Conservation (phyloP, 148 eudicot species). For the Nepenthes mirabilis region DNA sequence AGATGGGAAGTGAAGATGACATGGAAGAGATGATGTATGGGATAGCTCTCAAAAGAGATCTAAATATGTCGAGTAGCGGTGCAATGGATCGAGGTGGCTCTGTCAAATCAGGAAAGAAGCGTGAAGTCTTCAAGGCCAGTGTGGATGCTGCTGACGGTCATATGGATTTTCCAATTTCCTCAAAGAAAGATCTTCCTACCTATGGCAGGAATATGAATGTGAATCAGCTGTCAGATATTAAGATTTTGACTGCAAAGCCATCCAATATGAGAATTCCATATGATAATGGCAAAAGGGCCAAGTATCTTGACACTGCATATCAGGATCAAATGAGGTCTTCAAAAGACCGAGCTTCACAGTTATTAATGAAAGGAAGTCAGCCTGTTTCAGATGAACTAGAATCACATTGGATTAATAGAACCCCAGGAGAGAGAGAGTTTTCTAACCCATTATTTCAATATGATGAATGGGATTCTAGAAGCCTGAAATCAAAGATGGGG, state of each 20-base stretch:
- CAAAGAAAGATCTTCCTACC: slow-evolving; percentile 19
- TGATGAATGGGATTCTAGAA: slow-evolving; percentile 24
- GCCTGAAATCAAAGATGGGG: slow-evolving; percentile 23
- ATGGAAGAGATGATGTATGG: slow-evolving; percentile 36
- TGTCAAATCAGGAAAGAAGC: slow-evolving; percentile 39
- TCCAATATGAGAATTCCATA: slow-evolving; percentile 30
- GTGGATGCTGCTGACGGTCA: slow-evolving; percentile 15
- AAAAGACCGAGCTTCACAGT: slow-evolving; percentile 25
- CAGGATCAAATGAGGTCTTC: slow-evolving; percentile 36
- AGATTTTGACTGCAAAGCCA: slow-evolving; percentile 67
- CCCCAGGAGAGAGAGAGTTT: slow-evolving; percentile 22
- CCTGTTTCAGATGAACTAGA: slow-evolving; percentile 29
- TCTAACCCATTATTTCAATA: slow-evolving; percentile 26
- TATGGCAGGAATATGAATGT: slow-evolving; percentile 47
- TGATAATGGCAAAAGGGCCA: slow-evolving; percentile 38
- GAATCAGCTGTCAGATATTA: slow-evolving; percentile 76
- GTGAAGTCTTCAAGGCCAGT: neutral
- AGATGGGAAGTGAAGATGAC: slow-evolving; percentile 20
- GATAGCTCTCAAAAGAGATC: slow-evolving; percentile 35
- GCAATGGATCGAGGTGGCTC: slow-evolving; percentile 25
- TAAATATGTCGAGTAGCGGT: too few species aligned
- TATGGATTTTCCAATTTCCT: slow-evolving; percentile 22
- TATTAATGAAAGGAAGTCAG: slow-evolving; percentile 28
- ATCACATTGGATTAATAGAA: slow-evolving; percentile 28
- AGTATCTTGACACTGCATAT: slow-evolving; percentile 29